A percentile compares a stretch with the other conserved stretches of the same genome.
phyloP scores from a whole-genome alignment of 2,329 filamentous ascomycete species.

The Arthrinium phaeospermum region DNA sequence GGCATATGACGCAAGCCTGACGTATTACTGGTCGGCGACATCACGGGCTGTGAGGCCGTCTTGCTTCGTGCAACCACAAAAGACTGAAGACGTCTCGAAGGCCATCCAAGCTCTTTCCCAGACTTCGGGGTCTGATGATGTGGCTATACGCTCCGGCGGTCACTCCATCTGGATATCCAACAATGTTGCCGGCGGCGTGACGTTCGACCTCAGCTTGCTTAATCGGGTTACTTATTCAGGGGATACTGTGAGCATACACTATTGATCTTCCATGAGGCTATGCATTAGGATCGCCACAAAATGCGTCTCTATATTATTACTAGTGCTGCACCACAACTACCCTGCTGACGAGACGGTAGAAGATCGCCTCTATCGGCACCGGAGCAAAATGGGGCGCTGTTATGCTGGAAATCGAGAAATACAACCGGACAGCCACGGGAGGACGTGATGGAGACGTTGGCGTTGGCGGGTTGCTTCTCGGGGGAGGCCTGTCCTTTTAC shows the following conservation, averaged over 20 bases:
- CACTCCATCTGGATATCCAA: conserved; percentile 34
- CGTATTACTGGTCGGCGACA: conserved; percentile 17
- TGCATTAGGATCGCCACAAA: background rate
- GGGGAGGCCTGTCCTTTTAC: background rate
- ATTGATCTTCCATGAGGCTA: conserved; percentile 33
- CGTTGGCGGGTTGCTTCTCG: conserved; percentile 1
- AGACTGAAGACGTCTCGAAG: conserved; percentile 6
- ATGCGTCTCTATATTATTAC: conserved; percentile 34
- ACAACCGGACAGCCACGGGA: background rate
- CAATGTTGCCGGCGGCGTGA: conserved; percentile 49
- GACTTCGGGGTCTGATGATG: background rate
- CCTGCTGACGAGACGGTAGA: background rate
- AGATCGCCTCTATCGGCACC: background rate
- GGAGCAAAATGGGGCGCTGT: background rate
- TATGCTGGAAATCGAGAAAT: background rate
- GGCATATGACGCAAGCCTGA: conserved; percentile 17
- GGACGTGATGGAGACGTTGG: background rate
- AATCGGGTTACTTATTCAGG: conserved; percentile 39
- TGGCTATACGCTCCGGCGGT: background rate
- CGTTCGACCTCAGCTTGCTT: conserved; percentile 49
- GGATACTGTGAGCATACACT: conserved; percentile 36
- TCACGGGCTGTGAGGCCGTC: background rate
- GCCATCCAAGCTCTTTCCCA: background rate
- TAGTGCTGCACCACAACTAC: conserved; percentile 25
- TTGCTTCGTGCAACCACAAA: conserved; percentile 18